These are phyloP conservation scores for Quercus lobata DNA, from an alignment of 331 rosid genomes.

Conservation along the genomic window DNA sequence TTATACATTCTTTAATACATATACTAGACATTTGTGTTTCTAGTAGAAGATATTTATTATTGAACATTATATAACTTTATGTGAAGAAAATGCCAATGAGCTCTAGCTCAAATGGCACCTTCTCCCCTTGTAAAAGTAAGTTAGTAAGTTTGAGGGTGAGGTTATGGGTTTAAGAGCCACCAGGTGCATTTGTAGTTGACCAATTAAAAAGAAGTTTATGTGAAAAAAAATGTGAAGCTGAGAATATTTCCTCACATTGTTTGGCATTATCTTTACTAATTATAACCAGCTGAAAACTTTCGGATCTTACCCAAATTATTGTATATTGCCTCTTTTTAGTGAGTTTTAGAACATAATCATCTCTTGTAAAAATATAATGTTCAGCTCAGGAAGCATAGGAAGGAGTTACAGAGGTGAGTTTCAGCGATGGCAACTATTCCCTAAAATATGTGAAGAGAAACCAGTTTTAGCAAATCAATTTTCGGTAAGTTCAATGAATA, in stretches of 20 bases:
- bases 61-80: not conserved
- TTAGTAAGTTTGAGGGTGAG: no score
- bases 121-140: no score
- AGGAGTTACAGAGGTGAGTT: slow-evolving; percentile 82
- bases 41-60: not conserved
- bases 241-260: not conserved
- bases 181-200: no score
- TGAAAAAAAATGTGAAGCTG: not conserved
- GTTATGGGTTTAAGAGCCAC: no score
- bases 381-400: slow-evolving; percentile 91
- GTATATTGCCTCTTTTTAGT: not conserved
- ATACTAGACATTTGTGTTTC: not conserved
- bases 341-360: slow-evolving; percentile 1
- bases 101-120: no score
- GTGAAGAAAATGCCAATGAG: not conserved
- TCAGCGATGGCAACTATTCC: slow-evolving; percentile 89
- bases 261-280: not conserved
- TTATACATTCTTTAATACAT: not conserved
- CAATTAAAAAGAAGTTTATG: not conserved
- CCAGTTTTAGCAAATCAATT: slow-evolving; percentile 91
- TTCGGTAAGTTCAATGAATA: slow-evolving; percentile 63
- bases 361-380: slow-evolving; percentile 13
- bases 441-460: slow-evolving; percentile 67
- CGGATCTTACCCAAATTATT: not conserved
- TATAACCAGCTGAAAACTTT: not conserved